A percentile compares a stretch with the other conserved stretches of the same genome.
Evolutionary conservation across 1,139 yeast genomes (phyloP).

Genomic region (Suhomyces bribrorum): DNA sequence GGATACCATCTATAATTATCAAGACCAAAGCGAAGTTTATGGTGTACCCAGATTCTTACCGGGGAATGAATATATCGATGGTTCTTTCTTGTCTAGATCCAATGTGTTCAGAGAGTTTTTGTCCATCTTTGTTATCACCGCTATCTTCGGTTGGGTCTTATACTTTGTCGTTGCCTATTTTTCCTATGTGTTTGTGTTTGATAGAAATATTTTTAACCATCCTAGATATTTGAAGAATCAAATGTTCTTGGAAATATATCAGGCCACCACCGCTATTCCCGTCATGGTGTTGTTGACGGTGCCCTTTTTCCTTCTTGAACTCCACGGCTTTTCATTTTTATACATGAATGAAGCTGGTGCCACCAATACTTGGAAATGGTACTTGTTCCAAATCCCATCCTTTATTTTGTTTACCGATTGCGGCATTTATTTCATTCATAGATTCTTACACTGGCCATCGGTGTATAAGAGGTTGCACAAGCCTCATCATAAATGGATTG

Average conservation of each 20-base stretch:
- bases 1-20: slow-evolving; percentile 27
- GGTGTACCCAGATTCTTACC: slow-evolving; percentile 42
- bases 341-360: slow-evolving; percentile 65
- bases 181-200: slow-evolving; percentile 78
- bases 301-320: slow-evolving; percentile 85
- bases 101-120: slow-evolving; percentile 70
- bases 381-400: slow-evolving; percentile 65
- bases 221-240: slow-evolving; percentile 95
- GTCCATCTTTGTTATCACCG: slow-evolving; percentile 69
- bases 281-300: slow-evolving; percentile 81
- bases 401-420: slow-evolving; percentile 92
- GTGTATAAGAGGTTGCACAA: slow-evolving; percentile 87
- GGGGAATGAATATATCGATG: slow-evolving; percentile 54
- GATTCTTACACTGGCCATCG: slow-evolving; percentile 88
- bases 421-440: slow-evolving; percentile 86
- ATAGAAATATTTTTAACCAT: slow-evolving; percentile 86
- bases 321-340: slow-evolving; percentile 78
- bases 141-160: slow-evolving; percentile 80
- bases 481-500: slow-evolving; percentile 99
- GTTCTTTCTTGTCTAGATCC: slow-evolving; percentile 68
- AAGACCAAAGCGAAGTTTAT: slow-evolving; percentile 39
- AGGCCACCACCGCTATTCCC: slow-evolving; percentile 83
- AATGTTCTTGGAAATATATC: slow-evolving; percentile 75
- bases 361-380: slow-evolving; percentile 69
- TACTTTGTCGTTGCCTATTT: slow-evolving; percentile 76